Conservation (phyloP, 805 yeast genomes). For the Pichia occidentalis region DNA sequence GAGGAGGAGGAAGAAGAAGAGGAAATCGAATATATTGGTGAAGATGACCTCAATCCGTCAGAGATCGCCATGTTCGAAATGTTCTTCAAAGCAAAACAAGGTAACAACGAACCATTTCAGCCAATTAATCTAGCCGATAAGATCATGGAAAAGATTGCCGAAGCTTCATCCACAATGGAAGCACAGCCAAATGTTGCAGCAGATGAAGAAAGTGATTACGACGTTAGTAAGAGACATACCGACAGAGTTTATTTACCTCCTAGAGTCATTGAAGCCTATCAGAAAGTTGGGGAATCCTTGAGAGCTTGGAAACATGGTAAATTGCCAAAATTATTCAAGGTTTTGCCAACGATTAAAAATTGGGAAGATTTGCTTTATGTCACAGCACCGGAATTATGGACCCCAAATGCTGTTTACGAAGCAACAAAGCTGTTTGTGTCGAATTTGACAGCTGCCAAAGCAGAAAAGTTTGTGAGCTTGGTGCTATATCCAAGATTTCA, state of each 20-base stretch:
- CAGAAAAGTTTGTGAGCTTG: slow-evolving; percentile 70
- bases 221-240: slow-evolving; percentile 33
- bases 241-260: slow-evolving; percentile 90
- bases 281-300: slow-evolving; percentile 81
- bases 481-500: slow-evolving; percentile 70
- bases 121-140: slow-evolving; percentile 81
- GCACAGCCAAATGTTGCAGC: slow-evolving; percentile 23
- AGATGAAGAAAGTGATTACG: slow-evolving; percentile 18
- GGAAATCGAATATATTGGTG: slow-evolving; percentile 42
- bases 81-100: slow-evolving; percentile 42
- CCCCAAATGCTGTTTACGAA: slow-evolving; percentile 90
- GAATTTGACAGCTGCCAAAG: slow-evolving; percentile 77
- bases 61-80: slow-evolving; percentile 82
- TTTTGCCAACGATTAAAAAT: slow-evolving; percentile 83
- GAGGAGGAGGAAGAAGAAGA: slow-evolving; percentile 33
- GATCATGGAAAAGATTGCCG: slow-evolving; percentile 82
- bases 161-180: slow-evolving; percentile 37
- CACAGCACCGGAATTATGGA: slow-evolving; percentile 89
- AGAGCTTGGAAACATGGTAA: slow-evolving; percentile 92
- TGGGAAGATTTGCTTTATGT: slow-evolving; percentile 96
- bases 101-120: slow-evolving; percentile 28
- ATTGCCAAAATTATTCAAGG: slow-evolving; percentile 93
- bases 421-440: slow-evolving; percentile 94
- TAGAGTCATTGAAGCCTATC: slow-evolving; percentile 90
- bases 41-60: slow-evolving; percentile 61